These are phyloP conservation scores for Cladosporium oxysporum DNA, from an alignment of 2,329 filamentous ascomycete species.

Conservation along the genomic window DNA sequence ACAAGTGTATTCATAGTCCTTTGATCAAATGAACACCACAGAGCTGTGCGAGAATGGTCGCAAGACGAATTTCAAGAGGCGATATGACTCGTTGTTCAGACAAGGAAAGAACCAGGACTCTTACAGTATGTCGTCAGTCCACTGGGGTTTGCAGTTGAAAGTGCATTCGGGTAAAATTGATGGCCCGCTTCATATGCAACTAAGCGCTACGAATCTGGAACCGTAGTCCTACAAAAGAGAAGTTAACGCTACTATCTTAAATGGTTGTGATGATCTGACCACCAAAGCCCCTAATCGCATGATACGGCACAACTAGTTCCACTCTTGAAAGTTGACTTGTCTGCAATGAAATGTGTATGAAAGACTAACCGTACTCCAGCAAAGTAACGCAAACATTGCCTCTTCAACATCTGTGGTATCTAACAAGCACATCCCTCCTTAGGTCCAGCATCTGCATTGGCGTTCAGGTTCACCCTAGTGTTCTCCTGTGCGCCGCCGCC, in stretches of 20 bases:
- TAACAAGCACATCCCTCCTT: slow-evolving; percentile 93
- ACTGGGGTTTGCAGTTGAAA: background rate
- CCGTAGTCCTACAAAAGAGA: background rate
- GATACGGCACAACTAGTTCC: background rate
- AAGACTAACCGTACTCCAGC: slow-evolving; percentile 9
- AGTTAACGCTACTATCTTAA: background rate
- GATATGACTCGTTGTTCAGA: background rate
- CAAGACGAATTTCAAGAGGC: background rate
- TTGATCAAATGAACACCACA: background rate
- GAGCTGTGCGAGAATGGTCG: background rate
- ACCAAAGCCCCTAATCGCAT: too few species aligned
- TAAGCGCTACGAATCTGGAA: background rate
- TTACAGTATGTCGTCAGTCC: background rate
- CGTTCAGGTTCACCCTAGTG: slow-evolving; percentile 77
- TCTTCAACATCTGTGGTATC: slow-evolving; percentile 7
- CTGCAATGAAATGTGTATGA: background rate
- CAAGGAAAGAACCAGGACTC: background rate
- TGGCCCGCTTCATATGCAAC: background rate
- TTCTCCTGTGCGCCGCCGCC: slow-evolving; percentile 58
- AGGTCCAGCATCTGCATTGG: slow-evolving; percentile 60
- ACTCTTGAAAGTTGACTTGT: background rate
- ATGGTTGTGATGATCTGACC: background rate
- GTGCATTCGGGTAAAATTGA: background rate
- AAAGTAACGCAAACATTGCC: slow-evolving; percentile 5
- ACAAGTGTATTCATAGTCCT: background rate